These are phyloP conservation scores for Aphanomyces cochlioides DNA, from an alignment of 352 stramenopile species.

Conservation along the genomic window DNA sequence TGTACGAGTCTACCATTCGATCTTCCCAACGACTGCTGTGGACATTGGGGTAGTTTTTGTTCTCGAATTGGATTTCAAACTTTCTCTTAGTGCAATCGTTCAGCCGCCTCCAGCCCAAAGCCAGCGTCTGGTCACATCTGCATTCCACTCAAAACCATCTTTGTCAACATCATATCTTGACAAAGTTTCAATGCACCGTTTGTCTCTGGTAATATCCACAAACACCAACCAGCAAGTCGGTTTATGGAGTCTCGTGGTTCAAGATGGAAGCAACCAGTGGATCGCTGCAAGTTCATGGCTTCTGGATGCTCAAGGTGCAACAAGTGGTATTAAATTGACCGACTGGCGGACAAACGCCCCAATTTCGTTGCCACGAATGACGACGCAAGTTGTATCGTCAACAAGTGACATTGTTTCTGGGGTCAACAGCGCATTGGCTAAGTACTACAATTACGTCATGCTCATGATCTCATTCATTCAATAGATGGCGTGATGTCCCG, in stretches of 20 bases:
- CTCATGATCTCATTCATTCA: not conserved
- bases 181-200: not conserved
- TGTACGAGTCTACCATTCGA: conserved; percentile 94
- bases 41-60: conserved; percentile 84
- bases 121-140: conserved; percentile 1
- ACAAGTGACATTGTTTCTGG: conserved; percentile 73
- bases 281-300: not conserved
- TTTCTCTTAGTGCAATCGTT: not conserved
- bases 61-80: not conserved
- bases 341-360: not conserved
- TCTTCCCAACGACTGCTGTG: conserved; percentile 85
- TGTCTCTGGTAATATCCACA: not conserved
- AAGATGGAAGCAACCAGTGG: not conserved
- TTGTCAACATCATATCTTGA: not conserved
- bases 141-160: not conserved
- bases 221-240: conserved; percentile 14
- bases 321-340: conserved; percentile 11
- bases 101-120: not conserved
- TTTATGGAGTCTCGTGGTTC: conserved; percentile 11
- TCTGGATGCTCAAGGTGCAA: conserved; percentile 6
- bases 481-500: conserved; percentile 40
- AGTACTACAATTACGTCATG: conserved; percentile 42
- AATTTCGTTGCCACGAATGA: not conserved
- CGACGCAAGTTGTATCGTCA: conserved; percentile 71
- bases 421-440: conserved; percentile 87